Base-by-base conservation (phyloP, 2,329 filamentous ascomycete species). In the Botrytis elliptica region DNA sequence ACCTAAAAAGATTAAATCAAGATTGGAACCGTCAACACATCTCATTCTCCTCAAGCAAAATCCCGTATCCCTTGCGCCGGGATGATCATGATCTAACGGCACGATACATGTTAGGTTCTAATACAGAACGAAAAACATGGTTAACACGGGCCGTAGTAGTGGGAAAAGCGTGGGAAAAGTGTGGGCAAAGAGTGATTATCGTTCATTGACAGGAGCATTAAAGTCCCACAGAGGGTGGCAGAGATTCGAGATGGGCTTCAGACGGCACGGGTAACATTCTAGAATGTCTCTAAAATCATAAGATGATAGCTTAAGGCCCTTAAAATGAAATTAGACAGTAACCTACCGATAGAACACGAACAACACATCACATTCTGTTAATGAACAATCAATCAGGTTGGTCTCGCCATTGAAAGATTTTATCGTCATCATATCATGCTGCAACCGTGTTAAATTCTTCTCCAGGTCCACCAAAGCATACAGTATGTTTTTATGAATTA, bases 221-320 rank as follows among this genome's bases (percentile, higher is more conserved):
- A 44, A 57, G 66, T 69, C 66, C 69, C 59, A 71, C 69, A 71
- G 44, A 62, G 68, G 12, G 42, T 60, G 49, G 44, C 38, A 49
- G 52, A 60, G 29, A 57, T 29, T 57, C n/a, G 52, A 57, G n/a
- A 29, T 29, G 52, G 52, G n/a, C 52, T 57, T 57, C 52, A 33
- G 52, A 33, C 59, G 38, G 65, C 62, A 72, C 64, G 71, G 71
- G 40, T 72, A 60, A 59, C 71, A 72, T 72, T 72, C 71, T 72
- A 69, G 63, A 68, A 44, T 49, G 38, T 60, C 40, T 25, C n/a
- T n/a, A 71, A 71, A 36, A 33, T 40, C 46, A 44, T 36, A 71
- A 65, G 44, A 40, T 25, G 60, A 36, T 29, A 44, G 38, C 62
- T 33, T 46, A 33, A 57, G 46, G 46, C 36, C 29, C n/a, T 69